Conservation (phyloP, 176 grass and related monocot species). For the Saccharum spontaneum region DNA sequence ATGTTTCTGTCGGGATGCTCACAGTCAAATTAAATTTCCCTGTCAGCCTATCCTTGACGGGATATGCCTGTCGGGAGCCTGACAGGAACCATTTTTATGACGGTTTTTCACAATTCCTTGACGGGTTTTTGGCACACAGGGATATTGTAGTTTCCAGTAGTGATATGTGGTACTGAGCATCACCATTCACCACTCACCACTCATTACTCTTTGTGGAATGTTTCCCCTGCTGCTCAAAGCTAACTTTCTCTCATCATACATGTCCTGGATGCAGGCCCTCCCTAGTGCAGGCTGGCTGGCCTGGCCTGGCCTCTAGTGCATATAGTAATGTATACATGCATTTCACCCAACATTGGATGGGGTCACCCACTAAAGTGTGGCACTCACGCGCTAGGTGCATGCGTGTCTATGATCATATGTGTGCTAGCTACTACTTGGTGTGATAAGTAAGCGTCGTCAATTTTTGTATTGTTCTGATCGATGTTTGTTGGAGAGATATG, state of each 20-base stretch:
- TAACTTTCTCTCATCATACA: conserved; percentile 42
- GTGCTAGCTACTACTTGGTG: neutral
- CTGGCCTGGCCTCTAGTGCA: neutral
- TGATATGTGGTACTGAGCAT: conserved; percentile 2
- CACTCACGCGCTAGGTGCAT: neutral
- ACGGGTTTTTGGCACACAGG: too few species aligned
- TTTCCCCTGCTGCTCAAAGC: conserved; percentile 24
- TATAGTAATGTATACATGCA: neutral
- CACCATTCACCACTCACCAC: neutral
- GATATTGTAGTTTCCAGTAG: too few species aligned
- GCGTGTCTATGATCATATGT: conserved; percentile 23
- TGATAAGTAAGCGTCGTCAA: neutral
- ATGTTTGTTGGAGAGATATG: neutral
- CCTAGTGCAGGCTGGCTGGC: neutral
- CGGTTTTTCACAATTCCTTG: too few species aligned
- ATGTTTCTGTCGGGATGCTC: too few species aligned
- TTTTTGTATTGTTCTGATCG: neutral
- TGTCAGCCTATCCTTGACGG: too few species aligned
- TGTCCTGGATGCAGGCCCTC: neutral
- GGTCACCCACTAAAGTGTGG: neutral
- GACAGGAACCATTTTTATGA: too few species aligned
- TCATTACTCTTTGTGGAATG: conserved; percentile 63
- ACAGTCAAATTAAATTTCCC: too few species aligned
- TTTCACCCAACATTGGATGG: neutral
- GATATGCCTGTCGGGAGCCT: too few species aligned